phyloP scores from a whole-genome alignment of 345 rosid species.

The Lagerstroemia speciosa region DNA sequence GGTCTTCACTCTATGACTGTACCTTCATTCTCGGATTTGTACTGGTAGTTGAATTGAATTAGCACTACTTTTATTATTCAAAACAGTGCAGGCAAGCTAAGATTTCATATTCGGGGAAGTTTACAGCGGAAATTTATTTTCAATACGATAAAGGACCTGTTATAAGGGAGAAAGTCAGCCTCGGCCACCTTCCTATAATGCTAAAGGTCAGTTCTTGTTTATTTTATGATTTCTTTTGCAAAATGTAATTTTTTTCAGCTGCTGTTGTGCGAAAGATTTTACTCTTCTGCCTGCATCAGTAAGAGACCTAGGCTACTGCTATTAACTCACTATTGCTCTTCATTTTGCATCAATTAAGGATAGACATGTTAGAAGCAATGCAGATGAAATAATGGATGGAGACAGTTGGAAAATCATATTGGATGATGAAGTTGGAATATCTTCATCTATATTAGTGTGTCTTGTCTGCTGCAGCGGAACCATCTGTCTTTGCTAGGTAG shows the following conservation, averaged over 20 bases:
- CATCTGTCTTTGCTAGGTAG: neutral
- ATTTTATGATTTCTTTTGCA: constrained; percentile 7
- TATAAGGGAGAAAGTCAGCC: constrained; percentile 50
- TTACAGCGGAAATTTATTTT: constrained; percentile 52
- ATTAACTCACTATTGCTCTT: neutral
- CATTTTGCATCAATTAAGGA: neutral
- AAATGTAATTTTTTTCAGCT: neutral
- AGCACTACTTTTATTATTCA: neutral
- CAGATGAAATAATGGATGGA: neutral
- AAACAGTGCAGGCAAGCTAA: constrained; percentile 84
- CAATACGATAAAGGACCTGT: constrained; percentile 31
- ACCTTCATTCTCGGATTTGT: neutral
- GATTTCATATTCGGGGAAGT: constrained; percentile 63
- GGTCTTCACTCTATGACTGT: neutral
- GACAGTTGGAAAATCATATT: neutral
- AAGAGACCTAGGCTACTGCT: neutral
- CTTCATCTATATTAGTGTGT: neutral
- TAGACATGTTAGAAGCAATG: neutral
- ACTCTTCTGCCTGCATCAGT: neutral
- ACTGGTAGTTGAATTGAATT: constrained; percentile 7
- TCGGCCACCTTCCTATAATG: constrained; percentile 88
- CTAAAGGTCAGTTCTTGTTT: constrained; percentile 46
- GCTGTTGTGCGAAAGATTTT: neutral
- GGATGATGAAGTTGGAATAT: neutral
- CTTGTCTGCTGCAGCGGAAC: neutral